Conservation (phyloP, 2,329 filamentous ascomycete species). For the Remersonia thermophila region DNA sequence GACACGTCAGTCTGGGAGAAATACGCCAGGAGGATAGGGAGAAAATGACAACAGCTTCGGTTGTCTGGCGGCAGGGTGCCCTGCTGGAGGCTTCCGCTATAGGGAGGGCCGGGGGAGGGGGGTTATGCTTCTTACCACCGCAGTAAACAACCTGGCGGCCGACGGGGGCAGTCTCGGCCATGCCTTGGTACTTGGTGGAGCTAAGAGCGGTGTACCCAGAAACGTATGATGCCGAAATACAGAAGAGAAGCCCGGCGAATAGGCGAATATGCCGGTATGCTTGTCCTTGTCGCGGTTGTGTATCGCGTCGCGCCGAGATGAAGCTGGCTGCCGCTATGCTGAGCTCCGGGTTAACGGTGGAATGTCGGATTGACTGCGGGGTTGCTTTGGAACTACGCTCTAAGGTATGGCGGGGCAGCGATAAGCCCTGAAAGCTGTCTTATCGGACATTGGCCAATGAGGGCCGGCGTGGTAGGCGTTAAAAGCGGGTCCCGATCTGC, state of each 20-base stretch:
- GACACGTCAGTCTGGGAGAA: constrained; percentile 9
- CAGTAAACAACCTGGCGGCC: constrained; percentile 43
- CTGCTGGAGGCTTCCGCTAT: too few species aligned
- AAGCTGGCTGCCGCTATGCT: constrained; percentile 10
- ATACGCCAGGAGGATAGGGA: neutral
- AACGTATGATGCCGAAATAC: too few species aligned
- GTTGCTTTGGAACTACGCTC: constrained; percentile 7
- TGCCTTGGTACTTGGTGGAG: constrained; percentile 19
- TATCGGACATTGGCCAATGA: constrained; percentile 6
- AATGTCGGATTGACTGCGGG: constrained; percentile 13
- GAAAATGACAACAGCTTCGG: too few species aligned
- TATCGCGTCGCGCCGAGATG: constrained; percentile 4
- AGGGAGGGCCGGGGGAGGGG: too few species aligned
- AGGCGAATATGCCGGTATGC: too few species aligned
- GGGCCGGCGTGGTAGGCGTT: neutral
- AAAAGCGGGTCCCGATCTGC: constrained; percentile 3
- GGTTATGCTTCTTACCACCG: constrained; percentile 48
- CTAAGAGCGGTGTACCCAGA: too few species aligned
- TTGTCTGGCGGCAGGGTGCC: too few species aligned
- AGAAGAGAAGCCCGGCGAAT: too few species aligned
- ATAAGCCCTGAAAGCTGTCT: too few species aligned
- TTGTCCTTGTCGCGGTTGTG: constrained; percentile 5
- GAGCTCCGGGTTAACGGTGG: too few species aligned
- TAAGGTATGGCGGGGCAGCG: constrained; percentile 9
- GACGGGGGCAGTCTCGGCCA: constrained; percentile 45